Percentiles rank a stretch among this genome's conserved stretches.
These are phyloP conservation scores for Lachnellula suecica DNA, from an alignment of 2,329 filamentous ascomycete genomes.

Conservation along the genomic window DNA sequence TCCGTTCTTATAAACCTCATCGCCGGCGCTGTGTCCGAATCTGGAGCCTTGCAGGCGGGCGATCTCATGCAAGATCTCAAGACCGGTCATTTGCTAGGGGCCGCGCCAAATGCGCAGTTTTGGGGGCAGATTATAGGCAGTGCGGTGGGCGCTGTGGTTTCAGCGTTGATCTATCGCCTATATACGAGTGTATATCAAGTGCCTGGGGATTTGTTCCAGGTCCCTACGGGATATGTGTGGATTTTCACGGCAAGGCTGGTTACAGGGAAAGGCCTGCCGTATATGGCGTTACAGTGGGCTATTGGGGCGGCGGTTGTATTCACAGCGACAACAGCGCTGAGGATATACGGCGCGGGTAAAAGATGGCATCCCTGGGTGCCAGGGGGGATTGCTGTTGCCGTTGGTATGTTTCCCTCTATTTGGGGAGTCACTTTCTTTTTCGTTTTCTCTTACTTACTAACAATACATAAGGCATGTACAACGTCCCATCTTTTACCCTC, in stretches of 20 bases:
- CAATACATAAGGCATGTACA: constrained; percentile 76
- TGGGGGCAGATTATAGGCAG: constrained; percentile 94
- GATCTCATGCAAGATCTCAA: constrained; percentile 98
- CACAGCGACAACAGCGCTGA: constrained; percentile 65
- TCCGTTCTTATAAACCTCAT: constrained; percentile 95
- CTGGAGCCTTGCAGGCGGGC: constrained; percentile 87
- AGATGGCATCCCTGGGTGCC: constrained; percentile 77
- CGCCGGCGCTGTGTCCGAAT: constrained; percentile 83
- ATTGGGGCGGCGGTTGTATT: constrained; percentile 74
- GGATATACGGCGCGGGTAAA: constrained; percentile 54
- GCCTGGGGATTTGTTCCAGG: constrained; percentile 86
- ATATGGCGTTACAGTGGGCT: constrained; percentile 80
- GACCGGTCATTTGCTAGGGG: constrained; percentile 89
- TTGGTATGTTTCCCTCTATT: constrained; percentile 62
- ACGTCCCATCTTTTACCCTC: constrained; percentile 92
- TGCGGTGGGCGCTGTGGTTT: constrained; percentile 80
- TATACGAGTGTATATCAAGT: constrained; percentile 90
- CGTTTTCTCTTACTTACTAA: constrained; percentile 1
- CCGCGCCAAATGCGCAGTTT: constrained; percentile 91
- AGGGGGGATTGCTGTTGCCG: constrained; percentile 92
- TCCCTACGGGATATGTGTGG: constrained; percentile 95
- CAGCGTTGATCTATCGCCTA: constrained; percentile 81
- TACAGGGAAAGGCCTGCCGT: constrained; percentile 83
- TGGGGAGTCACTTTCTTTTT: too few species aligned
- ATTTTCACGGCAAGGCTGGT: constrained; percentile 93